phyloP scores from a whole-genome alignment of 495 filamentous ascomycete genomes.

The Penicillium goetzii region DNA sequence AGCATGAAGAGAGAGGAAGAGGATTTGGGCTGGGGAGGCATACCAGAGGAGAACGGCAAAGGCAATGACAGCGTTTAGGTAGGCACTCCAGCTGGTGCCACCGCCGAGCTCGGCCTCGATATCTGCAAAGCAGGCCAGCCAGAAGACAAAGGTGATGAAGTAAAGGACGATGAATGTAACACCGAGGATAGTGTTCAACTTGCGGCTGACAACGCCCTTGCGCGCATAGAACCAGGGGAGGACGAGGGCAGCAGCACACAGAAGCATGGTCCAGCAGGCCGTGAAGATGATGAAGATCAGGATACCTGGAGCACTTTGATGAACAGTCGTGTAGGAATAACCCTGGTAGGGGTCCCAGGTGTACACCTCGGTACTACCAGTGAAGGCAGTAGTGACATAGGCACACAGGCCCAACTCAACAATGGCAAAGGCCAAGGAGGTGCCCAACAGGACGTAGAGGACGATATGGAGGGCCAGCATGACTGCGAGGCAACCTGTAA shows the following conservation, averaged over 20 bases:
- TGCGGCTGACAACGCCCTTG: slow-evolving; percentile 21
- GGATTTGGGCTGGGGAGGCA: neutral
- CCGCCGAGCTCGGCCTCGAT: slow-evolving; percentile 25
- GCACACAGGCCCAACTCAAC: slow-evolving; percentile 35
- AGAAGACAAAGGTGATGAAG: slow-evolving; percentile 40
- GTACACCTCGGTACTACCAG: neutral
- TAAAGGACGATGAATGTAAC: slow-evolving; percentile 26
- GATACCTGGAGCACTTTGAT: slow-evolving; percentile 28
- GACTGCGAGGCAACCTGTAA: neutral
- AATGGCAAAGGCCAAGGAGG: slow-evolving; percentile 28
- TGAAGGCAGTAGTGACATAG: slow-evolving; percentile 19
- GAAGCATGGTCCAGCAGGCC: slow-evolving; percentile 33
- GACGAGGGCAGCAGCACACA: slow-evolving; percentile 19
- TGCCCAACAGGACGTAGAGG: slow-evolving; percentile 31
- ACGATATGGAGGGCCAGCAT: slow-evolving; percentile 36
- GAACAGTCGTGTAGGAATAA: slow-evolving; percentile 20
- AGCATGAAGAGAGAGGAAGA: neutral
- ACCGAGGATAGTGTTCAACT: slow-evolving; percentile 31
- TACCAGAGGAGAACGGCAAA: slow-evolving; percentile 41
- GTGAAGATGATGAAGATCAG: slow-evolving; percentile 32
- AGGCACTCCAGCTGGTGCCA: slow-evolving; percentile 15
- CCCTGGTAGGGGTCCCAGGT: slow-evolving; percentile 16
- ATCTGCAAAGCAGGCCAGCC: slow-evolving; percentile 41
- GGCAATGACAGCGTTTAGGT: slow-evolving; percentile 34
- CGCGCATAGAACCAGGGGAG: slow-evolving; percentile 32